Base-by-base conservation (phyloP, 2,329 filamentous ascomycete species). In the Stachybotrys echinatus region DNA sequence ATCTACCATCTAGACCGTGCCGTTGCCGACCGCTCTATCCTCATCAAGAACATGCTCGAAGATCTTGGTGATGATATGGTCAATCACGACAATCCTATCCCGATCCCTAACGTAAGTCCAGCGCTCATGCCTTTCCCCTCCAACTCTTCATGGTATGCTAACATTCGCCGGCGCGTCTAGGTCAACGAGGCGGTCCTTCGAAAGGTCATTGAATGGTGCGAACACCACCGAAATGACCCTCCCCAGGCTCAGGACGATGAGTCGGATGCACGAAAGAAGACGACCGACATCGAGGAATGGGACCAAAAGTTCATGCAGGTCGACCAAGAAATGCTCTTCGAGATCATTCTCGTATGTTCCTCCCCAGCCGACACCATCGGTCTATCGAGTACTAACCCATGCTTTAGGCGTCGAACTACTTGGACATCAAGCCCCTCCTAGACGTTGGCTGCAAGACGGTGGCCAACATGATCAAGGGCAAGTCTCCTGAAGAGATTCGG, bases 301-400 rank as follows among this genome's bases (percentile, higher is more conserved):
- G 94, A 99, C 62, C 92, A 97, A 72, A 99, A 99, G 75, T 99
- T 97, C 72, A 97, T 99, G 94, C 92, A 97, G 73, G 94, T 99
- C 18, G 94, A 99, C 69, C 94, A 99, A 67, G 94, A 99, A 74
- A 97, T 99, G 94, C 83, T 99, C 2, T 99, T 99, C 60, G 94
- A 99, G 77, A 97, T 99, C 65, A 99, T 99, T 61, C 80, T 99
- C 22, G 90, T 94, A 80, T 52, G 86, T 77, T 49, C 34, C 22
- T 18, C 22, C 40, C n/a, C 27, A 38, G 2, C 23, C 37, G 18
- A 14, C 38, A 37, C 42, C 40, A 8, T 17, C 20, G 43, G 21
- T 39, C 12, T 34, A 43, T 43, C 39, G 53, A 55, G 53, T n/a
- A 44, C 57, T 66, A 52, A 70, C 54, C 37, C 17, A 38, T 12